Evolutionary conservation across 768 basidiomycete species (phyloP).

Genomic region (Leucosporidium yakuticum): DNA sequence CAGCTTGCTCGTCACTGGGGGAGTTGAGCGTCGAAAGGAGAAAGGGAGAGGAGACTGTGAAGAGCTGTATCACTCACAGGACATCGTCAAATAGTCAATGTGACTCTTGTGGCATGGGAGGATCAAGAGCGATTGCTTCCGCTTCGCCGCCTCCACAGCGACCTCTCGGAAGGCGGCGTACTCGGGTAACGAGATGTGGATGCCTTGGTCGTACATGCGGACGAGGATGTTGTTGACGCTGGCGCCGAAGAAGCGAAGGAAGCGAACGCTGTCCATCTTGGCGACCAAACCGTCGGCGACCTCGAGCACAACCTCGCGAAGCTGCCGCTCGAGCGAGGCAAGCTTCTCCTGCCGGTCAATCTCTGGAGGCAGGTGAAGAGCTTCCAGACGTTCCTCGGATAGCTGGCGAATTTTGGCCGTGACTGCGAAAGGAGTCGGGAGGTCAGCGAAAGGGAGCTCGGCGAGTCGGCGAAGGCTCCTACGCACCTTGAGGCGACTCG

Average conservation of each 20-base stretch:
- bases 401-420: slow-evolving; percentile 3
- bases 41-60: background rate
- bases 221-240: slow-evolving; percentile 31
- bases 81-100: slow-evolving; percentile 29
- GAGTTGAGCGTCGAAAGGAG: too few relatives aligned
- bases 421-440: background rate
- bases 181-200: slow-evolving; percentile 28
- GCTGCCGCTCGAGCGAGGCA: slow-evolving; percentile 1
- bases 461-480: background rate
- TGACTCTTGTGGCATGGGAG: slow-evolving; percentile 38
- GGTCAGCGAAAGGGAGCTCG: background rate
- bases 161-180: slow-evolving; percentile 31
- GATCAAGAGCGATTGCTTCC: slow-evolving; percentile 35
- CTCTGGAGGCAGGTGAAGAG: background rate
- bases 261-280: slow-evolving; percentile 28
- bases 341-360: slow-evolving; percentile 1
- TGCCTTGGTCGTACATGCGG: slow-evolving; percentile 28
- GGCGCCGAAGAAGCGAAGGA: slow-evolving; percentile 26
- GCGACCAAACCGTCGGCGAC: slow-evolving; percentile 10
- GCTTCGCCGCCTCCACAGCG: slow-evolving; percentile 25
- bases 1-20: background rate
- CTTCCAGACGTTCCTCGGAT: background rate
- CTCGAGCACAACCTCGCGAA: slow-evolving; percentile 2
- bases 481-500: background rate
- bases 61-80: background rate